Evolutionary conservation across 495 filamentous ascomycete species (phyloP), one percentile per base, ranked within the genome.

Genomic region (Trypethelium eluteriae): DNA sequence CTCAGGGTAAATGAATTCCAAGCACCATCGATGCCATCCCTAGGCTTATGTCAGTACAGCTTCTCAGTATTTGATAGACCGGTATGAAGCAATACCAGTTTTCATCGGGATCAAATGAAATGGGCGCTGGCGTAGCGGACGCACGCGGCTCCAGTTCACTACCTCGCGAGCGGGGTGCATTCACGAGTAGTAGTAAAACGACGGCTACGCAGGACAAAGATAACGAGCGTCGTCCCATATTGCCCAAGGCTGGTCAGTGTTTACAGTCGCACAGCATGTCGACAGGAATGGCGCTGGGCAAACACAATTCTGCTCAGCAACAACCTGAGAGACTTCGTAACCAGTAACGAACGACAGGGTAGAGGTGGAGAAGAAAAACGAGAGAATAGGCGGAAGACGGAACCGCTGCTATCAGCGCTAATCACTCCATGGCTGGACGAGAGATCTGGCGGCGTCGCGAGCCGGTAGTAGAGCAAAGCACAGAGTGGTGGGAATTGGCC

Each of bases 1-100:
- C 73, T 68, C 39, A 80, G 18, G 36, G 68, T 64, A 69, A 78
- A 79, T 2, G 70, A 70, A 53, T 68, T 72, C 79, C 79, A 81
- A 25, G 66, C 62, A n/a, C 79, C 79, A 66, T 81, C 76, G 62
- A 75, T 75, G 49, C 79, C 79, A 63, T 80, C 77, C 65, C 75
- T 77, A 7, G 14, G 63, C 35, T 32, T 3, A 53, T 49, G 53
- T 59, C 32, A 59, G 53, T 9, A 53, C 35, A 34, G 53, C 5
- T 11, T 32, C 9, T n/a, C 18, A 14, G 18, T 44, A n/a, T 5
- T 10, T 44, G 12, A 18, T 14, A 41, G 38, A 41, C 10, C 11
- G 0, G 11, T 6, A 10, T 63, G 16, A 63, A 32, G 7, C 25
- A 25, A 63, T 63, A 47, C 70, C 69, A 71, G 39, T 68, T 68